Evolutionary conservation across 176 grass and related monocot species (phyloP), one percentile per base, ranked within the genome.

Genomic region (Zoysia pacifica): DNA sequence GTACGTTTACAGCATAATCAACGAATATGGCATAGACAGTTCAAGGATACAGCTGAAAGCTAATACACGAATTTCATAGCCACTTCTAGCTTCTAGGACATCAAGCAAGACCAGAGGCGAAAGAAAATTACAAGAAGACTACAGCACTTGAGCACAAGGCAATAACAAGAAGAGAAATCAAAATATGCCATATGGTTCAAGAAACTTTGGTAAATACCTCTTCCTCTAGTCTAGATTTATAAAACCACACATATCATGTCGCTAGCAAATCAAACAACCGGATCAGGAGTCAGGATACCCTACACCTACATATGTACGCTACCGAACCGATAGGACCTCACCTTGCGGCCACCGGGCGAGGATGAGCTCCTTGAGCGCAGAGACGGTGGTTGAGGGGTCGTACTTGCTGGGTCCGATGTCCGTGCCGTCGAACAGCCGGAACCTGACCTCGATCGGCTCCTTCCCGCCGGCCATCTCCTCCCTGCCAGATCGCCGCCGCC

Each of bases 331-430:
- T 10, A 64, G 44, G 74, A 75, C 39, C 87, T 86, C 88, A 97
- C 93, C 93, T 93, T 93, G 90, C 49, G 93, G 93, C 93, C 93
- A 97, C 73, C 86, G 90, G 79, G 93, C 81, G 67, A 97, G 76
- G 37, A 97, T 93, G 81, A 79, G 79, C 80, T 97, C 93, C 87
- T 97, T 97, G 86, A 97, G 93, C 73, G 90, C 82, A 2, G 85
- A 87, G 60, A 97, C 88, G 72, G 90, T 93, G 19, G 90, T 93
- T 5, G 90, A 79, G 20, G 90, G 86, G 79, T 97, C 88, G 50
- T 97, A 97, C 65, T 97, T 97, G 81, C 79, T 93, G 61, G 93
- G 93, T 18, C 90, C 93, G 74, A 97, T 97, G 70, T 93, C 93
- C 61, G 90, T 88, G 67, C 93, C 93, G 40, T 97, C 93, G 42